Base-by-base conservation (phyloP, 768 basidiomycete species). In the Rubroboletus satanas region DNA sequence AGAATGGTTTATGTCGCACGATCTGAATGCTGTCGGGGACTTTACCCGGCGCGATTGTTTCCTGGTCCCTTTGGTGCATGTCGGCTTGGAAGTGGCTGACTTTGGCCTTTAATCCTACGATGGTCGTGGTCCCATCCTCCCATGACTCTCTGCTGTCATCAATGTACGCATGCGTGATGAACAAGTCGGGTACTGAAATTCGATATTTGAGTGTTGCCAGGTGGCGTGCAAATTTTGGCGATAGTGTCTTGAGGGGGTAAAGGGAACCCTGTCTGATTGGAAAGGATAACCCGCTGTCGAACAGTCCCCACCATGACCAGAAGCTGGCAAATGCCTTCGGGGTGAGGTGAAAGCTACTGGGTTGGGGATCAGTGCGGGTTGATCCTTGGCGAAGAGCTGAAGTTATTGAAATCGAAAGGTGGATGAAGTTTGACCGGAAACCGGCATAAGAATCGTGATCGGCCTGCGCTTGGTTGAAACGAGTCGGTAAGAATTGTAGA, bases 381-480 rank as follows among this genome's bases (percentile, higher is more conserved):
- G 51, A 50, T 43, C 64, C 70, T 38, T 68, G 59, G 36, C 59
- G 66, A 72, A 83, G 74, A 7, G 85, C 85, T 2, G 89, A 88
- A 26, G 82, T 81, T 61, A 97, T 74, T 2, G 95, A 97, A 38
- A 93, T 79, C 0, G 93, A 93, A 51, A 95, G 79, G 69, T 98
- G 95, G 45, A 98, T 86, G 67, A 92, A 95, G 71, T 98, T 88
- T 6, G 93, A 96, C 35, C 95, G 87, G 71, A 98, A 97, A 8
- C 83, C 89, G 55, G 82, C 81, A 71, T 83, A 96, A 0, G 93
- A 93, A 70, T 98, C 95, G 28, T 77, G 72, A 21, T 61, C 54
- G 45, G 74, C 77, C 80, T 81, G 58, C 2, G 46, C 36, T 49
- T 3, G 7, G 38, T 51, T 63, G 51, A 55, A 33, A 31, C 31